Evolutionary conservation across 176 grass and related monocot genomes (phyloP).

Genomic region (Oryza rufipogon): DNA sequence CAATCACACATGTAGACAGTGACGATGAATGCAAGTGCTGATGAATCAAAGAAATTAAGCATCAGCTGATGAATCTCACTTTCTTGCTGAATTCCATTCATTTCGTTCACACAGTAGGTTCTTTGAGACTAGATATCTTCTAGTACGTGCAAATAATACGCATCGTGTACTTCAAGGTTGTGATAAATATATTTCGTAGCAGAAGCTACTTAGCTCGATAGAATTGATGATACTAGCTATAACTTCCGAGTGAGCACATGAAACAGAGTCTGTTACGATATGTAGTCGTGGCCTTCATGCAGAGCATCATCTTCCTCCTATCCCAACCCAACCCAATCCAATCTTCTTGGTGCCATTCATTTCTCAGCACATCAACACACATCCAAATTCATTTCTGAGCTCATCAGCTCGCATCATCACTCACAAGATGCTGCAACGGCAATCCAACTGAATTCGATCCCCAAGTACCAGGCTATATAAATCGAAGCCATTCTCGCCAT

Average conservation of each 20-base stretch:
- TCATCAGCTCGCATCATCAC: conserved; percentile 16
- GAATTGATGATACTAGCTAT: no score
- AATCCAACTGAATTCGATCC: background rate
- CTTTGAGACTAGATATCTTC: background rate
- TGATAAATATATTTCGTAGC: background rate
- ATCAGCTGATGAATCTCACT: background rate
- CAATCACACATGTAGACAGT: background rate
- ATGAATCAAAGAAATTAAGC: background rate
- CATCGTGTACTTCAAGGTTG: background rate
- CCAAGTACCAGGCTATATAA: conserved; percentile 46
- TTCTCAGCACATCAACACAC: conserved; percentile 4
- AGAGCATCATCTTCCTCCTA: background rate
- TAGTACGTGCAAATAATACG: background rate
- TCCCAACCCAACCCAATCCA: background rate
- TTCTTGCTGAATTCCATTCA: background rate
- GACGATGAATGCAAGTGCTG: background rate
- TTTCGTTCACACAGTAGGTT: background rate
- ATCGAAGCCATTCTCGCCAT: conserved; percentile 27
- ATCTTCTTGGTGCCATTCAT: background rate
- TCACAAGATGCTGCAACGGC: conserved; percentile 6
- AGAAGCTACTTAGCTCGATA: background rate
- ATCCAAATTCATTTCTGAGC: conserved; percentile 36
- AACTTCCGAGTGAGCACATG: no score
- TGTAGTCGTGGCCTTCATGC: background rate
- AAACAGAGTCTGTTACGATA: background rate